phyloP scores from a whole-genome alignment of 306 rosid species.

The Cucurbita ficifolia region DNA sequence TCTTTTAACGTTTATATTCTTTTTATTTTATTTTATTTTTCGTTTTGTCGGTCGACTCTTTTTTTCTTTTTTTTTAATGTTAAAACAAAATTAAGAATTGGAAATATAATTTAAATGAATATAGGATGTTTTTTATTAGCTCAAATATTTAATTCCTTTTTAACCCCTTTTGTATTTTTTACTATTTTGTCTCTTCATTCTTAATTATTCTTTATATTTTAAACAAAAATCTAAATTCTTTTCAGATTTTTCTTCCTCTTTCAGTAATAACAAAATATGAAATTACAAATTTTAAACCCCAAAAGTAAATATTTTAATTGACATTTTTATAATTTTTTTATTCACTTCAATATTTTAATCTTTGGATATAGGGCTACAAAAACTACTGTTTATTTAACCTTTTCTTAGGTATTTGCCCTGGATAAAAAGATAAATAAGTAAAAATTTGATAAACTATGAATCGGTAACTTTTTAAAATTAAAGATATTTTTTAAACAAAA shows the following conservation, averaged over 20 bases:
- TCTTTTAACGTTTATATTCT: background rate
- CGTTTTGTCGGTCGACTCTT: conserved; percentile 6
- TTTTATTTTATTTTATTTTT: background rate
- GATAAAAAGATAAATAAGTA: background rate
- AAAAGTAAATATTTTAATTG: background rate
- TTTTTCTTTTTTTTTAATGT: background rate
- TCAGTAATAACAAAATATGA: background rate
- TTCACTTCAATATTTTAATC: too few species aligned
- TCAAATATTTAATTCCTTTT: background rate
- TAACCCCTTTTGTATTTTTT: background rate
- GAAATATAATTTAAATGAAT: background rate
- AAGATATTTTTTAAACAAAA: too few species aligned
- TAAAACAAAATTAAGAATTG: background rate
- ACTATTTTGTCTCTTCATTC: background rate
- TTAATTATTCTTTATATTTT: background rate
- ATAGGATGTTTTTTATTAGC: background rate
- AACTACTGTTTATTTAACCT: background rate
- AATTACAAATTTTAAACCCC: background rate
- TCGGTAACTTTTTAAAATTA: too few species aligned
- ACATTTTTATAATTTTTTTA: too few species aligned
- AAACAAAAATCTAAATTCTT: background rate
- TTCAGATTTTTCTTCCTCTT: background rate
- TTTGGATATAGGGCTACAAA: background rate
- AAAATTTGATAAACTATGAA: background rate
- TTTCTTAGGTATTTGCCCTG: background rate